Percentiles rank a stretch among this genome's conserved stretches.
phyloP scores from a whole-genome alignment of 306 rosid genomes.

The Biancaea sappan region DNA sequence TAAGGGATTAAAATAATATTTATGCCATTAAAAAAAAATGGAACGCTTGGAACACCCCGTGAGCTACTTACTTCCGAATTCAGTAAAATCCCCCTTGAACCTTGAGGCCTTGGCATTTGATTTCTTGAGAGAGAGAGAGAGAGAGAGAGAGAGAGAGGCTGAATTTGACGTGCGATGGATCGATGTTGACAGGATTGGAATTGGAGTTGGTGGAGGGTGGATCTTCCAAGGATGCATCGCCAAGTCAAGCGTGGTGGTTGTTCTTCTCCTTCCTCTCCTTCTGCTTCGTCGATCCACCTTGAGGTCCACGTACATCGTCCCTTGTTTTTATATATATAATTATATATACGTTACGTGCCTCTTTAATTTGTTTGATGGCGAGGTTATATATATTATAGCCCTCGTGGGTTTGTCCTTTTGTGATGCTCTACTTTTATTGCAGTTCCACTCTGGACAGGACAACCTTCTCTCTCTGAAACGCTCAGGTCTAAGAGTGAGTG shows the following conservation, averaged over 20 bases:
- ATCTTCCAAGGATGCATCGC: slow-evolving; percentile 32
- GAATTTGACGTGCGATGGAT: neutral
- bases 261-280: neutral
- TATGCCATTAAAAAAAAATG: too few relatives aligned
- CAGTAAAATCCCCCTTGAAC: too few relatives aligned
- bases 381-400: too few relatives aligned
- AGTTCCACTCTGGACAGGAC: neutral
- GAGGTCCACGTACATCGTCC: too few relatives aligned
- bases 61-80: too few relatives aligned
- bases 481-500: slow-evolving; percentile 3
- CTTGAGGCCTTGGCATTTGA: neutral
- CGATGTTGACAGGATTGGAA: neutral
- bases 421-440: slow-evolving; percentile 18
- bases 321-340: neutral
- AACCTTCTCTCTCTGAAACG: neutral
- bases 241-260: slow-evolving; percentile 31
- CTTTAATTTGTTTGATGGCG: neutral
- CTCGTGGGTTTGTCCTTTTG: slow-evolving; percentile 58
- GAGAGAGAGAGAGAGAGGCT: neutral
- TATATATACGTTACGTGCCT: too few relatives aligned
- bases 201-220: slow-evolving; percentile 25
- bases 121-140: neutral
- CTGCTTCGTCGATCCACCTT: too few relatives aligned
- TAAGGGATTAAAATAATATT: too few relatives aligned
- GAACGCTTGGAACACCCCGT: too few relatives aligned